Base-by-base conservation (phyloP, 2,329 filamentous ascomycete genomes). In the Neofusicoccum parvum region DNA sequence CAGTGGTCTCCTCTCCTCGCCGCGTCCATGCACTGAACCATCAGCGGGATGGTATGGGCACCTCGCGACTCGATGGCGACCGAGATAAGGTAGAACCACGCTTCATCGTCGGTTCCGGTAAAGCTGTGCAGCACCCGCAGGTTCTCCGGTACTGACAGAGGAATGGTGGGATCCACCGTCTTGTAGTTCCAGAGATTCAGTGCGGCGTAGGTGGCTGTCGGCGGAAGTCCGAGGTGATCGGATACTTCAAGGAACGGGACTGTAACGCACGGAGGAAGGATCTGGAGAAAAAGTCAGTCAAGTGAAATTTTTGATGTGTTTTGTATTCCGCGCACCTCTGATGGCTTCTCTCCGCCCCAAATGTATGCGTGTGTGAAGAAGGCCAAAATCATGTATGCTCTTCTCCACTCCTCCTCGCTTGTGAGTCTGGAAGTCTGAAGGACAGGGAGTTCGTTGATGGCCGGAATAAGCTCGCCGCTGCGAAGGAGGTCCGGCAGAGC, bases 331-430 rank as follows among this genome's bases (percentile, higher is more conserved):
- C 79, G 71, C 72, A 92, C 91, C 79, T 94, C 88, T 67, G 85
- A 84, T 9, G 91, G 88, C 62, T 81, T 83, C 23, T 89, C 85
- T 5, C 89, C 90, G 54, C 90, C 90, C 92, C 92, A 96, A 14
- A 95, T 87, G 74, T 94, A 93, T 9, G 86, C 88, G 75, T 96
- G 91, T 0, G 91, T 83, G 58, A 94, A 82, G 69, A 93, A 91
- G 0, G 85, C 85, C 51, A 95, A 79, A 10, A 94, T 82, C 0
- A 88, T 82, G 74, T 92, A 94, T 34, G 91, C 90, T 71, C 91
- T 86, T 74, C 91, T 88, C 92, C 92, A 96, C 84, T 96, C 92
- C 67, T 89, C 83, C 70, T 93, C 91, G 69, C 89, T 87, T 78
- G 88, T 85, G 71, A 97, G 86, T 74, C 90, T 87, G 68, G 83